Evolutionary conservation across 371 early-diverging fungal genomes (phyloP).

Genomic region (Mucor racemosus): DNA sequence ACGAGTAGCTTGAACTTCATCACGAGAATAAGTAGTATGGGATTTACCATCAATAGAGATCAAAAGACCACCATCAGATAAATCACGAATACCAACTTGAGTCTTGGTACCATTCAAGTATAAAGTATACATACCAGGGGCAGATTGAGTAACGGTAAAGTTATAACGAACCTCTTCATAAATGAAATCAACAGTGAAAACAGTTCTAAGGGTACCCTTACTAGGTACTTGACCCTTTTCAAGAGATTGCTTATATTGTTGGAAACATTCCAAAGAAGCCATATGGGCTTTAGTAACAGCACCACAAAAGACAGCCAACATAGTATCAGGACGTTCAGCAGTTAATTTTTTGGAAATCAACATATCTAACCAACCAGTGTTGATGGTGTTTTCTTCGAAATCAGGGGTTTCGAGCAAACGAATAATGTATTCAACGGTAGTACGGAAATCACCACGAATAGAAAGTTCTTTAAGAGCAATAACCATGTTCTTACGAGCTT

Average conservation of each 20-base stretch:
- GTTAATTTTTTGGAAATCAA: slow-evolving; percentile 90
- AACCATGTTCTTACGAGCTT: slow-evolving; percentile 95
- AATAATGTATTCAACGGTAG: slow-evolving; percentile 96
- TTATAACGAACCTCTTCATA: slow-evolving; percentile 88
- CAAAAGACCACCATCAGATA: slow-evolving; percentile 94
- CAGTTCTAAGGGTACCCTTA: slow-evolving; percentile 76
- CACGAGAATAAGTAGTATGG: slow-evolving; percentile 90
- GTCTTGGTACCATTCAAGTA: slow-evolving; percentile 84
- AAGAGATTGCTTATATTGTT: slow-evolving; percentile 80
- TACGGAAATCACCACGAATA: slow-evolving; percentile 97
- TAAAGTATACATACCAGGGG: slow-evolving; percentile 82
- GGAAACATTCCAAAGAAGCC: slow-evolving; percentile 61
- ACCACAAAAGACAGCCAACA: slow-evolving; percentile 91
- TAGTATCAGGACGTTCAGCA: slow-evolving; percentile 90
- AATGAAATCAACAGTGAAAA: slow-evolving; percentile 86
- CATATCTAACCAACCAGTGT: slow-evolving; percentile 96
- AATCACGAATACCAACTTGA: slow-evolving; percentile 78
- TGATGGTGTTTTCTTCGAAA: slow-evolving; percentile 89
- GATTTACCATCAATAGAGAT: slow-evolving; percentile 87
- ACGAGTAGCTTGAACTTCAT: slow-evolving; percentile 89
- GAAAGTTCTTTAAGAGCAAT: slow-evolving; percentile 97
- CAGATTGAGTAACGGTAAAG: slow-evolving; percentile 81
- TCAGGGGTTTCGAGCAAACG: slow-evolving; percentile 91
- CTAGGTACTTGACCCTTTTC: slow-evolving; percentile 93
- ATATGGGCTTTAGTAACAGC: slow-evolving; percentile 88